A percentile compares a stretch with the other conserved stretches of the same genome.
Conservation (phyloP, 2,329 filamentous ascomycete species). For the Pyrenophora seminiperda region DNA sequence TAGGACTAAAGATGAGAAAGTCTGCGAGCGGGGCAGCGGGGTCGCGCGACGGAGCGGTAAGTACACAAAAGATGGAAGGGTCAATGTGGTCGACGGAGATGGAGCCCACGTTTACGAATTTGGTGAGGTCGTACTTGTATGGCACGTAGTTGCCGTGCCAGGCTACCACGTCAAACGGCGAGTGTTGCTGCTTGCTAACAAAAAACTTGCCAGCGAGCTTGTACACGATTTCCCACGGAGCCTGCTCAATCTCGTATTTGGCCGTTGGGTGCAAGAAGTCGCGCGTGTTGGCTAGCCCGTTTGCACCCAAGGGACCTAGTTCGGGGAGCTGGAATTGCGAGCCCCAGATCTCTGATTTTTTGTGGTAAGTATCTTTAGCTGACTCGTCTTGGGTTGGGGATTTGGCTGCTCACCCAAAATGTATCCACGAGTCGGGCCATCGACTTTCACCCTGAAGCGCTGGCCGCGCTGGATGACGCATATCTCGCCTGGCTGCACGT, state of each 20-base stretch:
- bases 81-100: conserved; percentile 80
- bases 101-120: conserved; percentile 75
- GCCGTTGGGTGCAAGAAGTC: conserved; percentile 79
- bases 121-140: conserved; percentile 80
- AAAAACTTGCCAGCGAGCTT: conserved; percentile 70
- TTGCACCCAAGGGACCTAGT: conserved; percentile 47
- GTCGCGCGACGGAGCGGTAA: conserved; percentile 63
- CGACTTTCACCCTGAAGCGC: conserved; percentile 72
- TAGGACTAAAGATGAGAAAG: conserved; percentile 68
- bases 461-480: conserved; percentile 75
- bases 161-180: conserved; percentile 77
- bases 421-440: conserved; percentile 70
- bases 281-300: conserved; percentile 48
- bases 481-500: conserved; percentile 80
- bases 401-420: conserved; percentile 58
- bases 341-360: conserved; percentile 50
- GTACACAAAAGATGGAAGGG: conserved; percentile 74
- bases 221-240: conserved; percentile 54
- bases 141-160: conserved; percentile 80
- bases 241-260: conserved; percentile 60
- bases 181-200: conserved; percentile 68
- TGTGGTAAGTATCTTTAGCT: too few relatives aligned
- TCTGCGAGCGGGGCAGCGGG: conserved; percentile 67
- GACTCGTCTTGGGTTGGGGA: too few relatives aligned
- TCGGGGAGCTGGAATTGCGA: conserved; percentile 48